phyloP scores from a whole-genome alignment of 495 filamentous ascomycete genomes.

The Lentithecium fluviatile region DNA sequence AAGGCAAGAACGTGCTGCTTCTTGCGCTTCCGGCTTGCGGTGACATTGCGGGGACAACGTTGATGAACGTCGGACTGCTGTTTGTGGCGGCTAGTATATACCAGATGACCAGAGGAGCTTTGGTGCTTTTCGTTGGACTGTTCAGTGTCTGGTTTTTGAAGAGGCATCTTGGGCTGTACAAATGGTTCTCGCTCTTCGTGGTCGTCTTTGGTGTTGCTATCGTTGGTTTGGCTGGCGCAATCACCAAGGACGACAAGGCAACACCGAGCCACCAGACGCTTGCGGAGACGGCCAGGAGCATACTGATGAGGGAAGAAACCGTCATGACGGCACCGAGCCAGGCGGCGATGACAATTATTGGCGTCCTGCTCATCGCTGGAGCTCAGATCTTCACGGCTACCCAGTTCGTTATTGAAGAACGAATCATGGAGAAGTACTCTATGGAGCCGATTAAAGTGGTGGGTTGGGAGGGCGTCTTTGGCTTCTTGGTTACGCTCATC shows the following conservation, averaged over 20 bases:
- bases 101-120: conserved; percentile 94
- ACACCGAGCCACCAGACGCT: conserved; percentile 33
- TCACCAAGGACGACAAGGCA: conserved; percentile 60
- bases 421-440: conserved; percentile 82
- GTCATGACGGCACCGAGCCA: conserved; percentile 49
- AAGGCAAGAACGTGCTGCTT: conserved; percentile 69
- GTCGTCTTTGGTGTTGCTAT: conserved; percentile 86
- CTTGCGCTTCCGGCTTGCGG: conserved; percentile 86
- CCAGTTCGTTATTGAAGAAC: conserved; percentile 95
- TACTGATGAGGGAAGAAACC: conserved; percentile 8
- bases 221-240: conserved; percentile 82
- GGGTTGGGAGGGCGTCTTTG: conserved; percentile 94
- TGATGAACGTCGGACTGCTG: conserved; percentile 93
- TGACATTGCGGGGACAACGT: conserved; percentile 90
- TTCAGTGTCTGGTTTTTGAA: conserved; percentile 91
- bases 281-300: conserved; percentile 21
- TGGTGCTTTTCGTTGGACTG: conserved; percentile 91
- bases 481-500: conserved; percentile 76
- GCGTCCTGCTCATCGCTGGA: conserved; percentile 82
- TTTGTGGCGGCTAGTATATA: conserved; percentile 95
- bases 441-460: conserved; percentile 89
- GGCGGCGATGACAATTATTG: conserved; percentile 70
- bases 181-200: conserved; percentile 83
- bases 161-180: conserved; percentile 72
- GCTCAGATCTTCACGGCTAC: conserved; percentile 96